Percentiles rank a stretch among this genome's conserved stretches.
phyloP scores from a whole-genome alignment of 441 rosid genomes.

The Populus hybrid region DNA sequence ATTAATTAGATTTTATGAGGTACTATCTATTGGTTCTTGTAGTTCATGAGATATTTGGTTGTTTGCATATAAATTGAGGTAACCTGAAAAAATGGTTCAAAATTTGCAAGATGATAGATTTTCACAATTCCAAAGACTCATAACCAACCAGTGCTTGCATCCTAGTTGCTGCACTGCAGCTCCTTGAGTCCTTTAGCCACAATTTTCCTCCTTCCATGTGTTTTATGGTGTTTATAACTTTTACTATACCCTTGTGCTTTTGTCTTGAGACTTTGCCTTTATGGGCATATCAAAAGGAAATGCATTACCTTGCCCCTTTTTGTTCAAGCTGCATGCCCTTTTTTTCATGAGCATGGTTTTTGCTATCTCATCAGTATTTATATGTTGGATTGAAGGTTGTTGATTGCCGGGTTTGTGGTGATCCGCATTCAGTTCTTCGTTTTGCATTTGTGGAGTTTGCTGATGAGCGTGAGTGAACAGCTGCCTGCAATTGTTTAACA shows the following conservation, averaged over 20 bases:
- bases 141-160: neutral
- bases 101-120: neutral
- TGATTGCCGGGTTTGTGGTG: constrained; percentile 97
- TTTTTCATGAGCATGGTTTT: neutral
- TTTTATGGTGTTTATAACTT: neutral
- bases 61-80: neutral
- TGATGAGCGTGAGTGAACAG: constrained; percentile 65
- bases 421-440: constrained; percentile 92
- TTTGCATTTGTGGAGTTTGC: constrained; percentile 96
- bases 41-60: neutral
- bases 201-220: neutral
- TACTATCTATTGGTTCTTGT: neutral
- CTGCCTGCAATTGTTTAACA: neutral
- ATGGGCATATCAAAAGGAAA: neutral
- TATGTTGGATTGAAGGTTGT: constrained; percentile 59
- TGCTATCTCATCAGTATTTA: constrained; percentile 10
- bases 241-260: neutral
- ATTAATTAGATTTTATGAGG: neutral
- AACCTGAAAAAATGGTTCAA: neutral
- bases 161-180: neutral
- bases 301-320: neutral
- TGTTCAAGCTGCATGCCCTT: neutral
- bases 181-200: neutral
- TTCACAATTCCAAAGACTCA: neutral
- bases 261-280: neutral